Base-by-base conservation (phyloP, 805 yeast species). In the Suhomyces vadensis region DNA sequence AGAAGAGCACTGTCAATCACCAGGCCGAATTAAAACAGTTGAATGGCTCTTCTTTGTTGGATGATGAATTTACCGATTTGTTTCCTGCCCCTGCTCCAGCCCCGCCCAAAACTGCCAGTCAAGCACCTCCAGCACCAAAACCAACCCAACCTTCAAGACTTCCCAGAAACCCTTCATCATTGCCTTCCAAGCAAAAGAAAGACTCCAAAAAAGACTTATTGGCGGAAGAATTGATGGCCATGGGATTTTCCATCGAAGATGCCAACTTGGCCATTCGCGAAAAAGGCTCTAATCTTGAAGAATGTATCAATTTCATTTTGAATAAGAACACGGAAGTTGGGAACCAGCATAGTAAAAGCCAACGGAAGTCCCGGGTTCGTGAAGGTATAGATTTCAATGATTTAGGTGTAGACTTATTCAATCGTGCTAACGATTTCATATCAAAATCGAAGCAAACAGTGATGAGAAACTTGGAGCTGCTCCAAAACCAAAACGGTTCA, bases 171-270 rank as follows among this genome's bases (percentile, higher is more conserved):
- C 8, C 31, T 13, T 5, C 31, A 27, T n/a, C n/a, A n/a, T n/a
- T n/a, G n/a, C 14, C 13, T 5, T 24, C 26, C 26, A 10, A 24
- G 7, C 7, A 7, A 7, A 24, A 9, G 5, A 2, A 10, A 31
- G 9, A 13, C 36, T n/a, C 3, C 3, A 13, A 40, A 41, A 23
- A 31, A 27, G 86, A 82, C 50, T 66, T 65, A 33, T 71, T 80
- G 1, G 57, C 87, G 13, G 92, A 92, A 0, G 86, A 81, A 52
- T 68, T 87, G 35, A 63, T 86, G 2, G 94, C 87, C 47, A 88
- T 88, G 81, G 96, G 96, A 2, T 88, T 88, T 55, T 63, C 83
- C 1, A 66, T 77, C 1, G 82, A 79, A 1, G 77, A 73, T 41
- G 81, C 94, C 4, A 74, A 71, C 20, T 63, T 65, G 2, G 95